Conservation (phyloP, 2,329 filamentous ascomycete genomes). For the Drechmeria coniospora region DNA sequence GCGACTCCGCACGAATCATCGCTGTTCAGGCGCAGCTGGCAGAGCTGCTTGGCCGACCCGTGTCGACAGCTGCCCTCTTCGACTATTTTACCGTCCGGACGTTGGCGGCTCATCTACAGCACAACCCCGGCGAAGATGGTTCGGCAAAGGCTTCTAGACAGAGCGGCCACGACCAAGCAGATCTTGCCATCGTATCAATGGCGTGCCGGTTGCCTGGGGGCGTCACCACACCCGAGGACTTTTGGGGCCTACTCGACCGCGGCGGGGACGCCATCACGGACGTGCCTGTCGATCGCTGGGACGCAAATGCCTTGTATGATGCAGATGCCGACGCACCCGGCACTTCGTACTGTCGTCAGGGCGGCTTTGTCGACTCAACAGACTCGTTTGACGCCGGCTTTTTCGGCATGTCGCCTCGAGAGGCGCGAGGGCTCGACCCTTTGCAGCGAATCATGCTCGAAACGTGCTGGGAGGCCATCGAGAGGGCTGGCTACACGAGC, state of each 20-base stretch:
- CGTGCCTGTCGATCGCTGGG: constrained; percentile 27
- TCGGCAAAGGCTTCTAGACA: background rate
- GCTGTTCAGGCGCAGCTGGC: constrained; percentile 5
- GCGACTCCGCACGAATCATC: constrained; percentile 7
- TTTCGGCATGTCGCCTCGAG: constrained; percentile 29
- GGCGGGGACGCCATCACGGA: constrained; percentile 19
- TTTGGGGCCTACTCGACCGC: constrained; percentile 22
- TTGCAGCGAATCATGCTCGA: constrained; percentile 31
- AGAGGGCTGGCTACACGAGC: constrained; percentile 30
- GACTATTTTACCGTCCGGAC: constrained; percentile 7
- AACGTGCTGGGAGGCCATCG: constrained; percentile 32
- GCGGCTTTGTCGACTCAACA: constrained; percentile 5
- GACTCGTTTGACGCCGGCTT: constrained; percentile 28
- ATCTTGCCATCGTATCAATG: constrained; percentile 24
- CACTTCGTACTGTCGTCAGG: constrained; percentile 4
- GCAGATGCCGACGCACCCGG: constrained; percentile 4
- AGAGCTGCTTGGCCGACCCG: constrained; percentile 2
- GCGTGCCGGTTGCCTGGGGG: constrained; percentile 24
- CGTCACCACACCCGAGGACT: constrained; percentile 19
- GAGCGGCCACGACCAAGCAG: no score
- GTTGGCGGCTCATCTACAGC: constrained; percentile 3
- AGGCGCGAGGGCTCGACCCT: constrained; percentile 30
- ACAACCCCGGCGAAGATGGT: background rate
- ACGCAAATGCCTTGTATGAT: constrained; percentile 18
- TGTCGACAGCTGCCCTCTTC: constrained; percentile 5